These are phyloP conservation scores for Clohesyomyces aquaticus DNA, from an alignment of 495 filamentous ascomycete species.

Conservation along the genomic window DNA sequence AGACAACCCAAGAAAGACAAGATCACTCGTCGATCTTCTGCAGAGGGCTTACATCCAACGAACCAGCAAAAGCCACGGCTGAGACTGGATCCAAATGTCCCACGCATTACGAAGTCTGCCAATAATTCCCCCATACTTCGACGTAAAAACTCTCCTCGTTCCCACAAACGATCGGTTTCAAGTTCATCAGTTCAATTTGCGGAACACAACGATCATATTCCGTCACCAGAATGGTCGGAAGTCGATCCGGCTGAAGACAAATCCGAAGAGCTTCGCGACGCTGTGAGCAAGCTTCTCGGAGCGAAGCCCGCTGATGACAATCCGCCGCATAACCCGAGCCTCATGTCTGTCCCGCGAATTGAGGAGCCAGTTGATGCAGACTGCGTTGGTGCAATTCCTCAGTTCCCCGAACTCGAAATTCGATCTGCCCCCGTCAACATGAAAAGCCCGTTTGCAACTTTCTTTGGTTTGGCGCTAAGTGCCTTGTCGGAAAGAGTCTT, in stretches of 20 bases:
- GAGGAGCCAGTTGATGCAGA: conserved; percentile 14
- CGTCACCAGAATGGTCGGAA: conserved; percentile 29
- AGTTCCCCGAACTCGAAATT: conserved; percentile 25
- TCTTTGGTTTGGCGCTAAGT: conserved; percentile 25
- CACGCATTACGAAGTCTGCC: conserved; percentile 23
- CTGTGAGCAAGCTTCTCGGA: conserved; percentile 24
- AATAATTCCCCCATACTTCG: conserved; percentile 16
- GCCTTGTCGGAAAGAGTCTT: conserved; percentile 21
- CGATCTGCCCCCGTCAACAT: conserved; percentile 8
- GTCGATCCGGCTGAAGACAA: too few relatives aligned
- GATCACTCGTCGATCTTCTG: conserved; percentile 8
- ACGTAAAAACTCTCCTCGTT: conserved; percentile 11
- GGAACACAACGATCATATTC: not conserved
- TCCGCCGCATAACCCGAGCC: not conserved
- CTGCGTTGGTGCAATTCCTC: conserved; percentile 19
- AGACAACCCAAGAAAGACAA: not conserved
- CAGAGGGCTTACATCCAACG: not conserved
- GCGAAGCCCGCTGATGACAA: not conserved
- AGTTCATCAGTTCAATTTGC: conserved; percentile 4
- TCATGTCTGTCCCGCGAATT: conserved; percentile 10
- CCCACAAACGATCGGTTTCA: conserved; percentile 5
- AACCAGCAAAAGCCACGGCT: conserved; percentile 23
- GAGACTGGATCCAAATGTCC: conserved; percentile 23
- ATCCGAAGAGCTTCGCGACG: conserved; percentile 32
- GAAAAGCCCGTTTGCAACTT: conserved; percentile 19